Evolutionary conservation across 495 filamentous ascomycete genomes (phyloP).

Genomic region (Aspergillus diversus): DNA sequence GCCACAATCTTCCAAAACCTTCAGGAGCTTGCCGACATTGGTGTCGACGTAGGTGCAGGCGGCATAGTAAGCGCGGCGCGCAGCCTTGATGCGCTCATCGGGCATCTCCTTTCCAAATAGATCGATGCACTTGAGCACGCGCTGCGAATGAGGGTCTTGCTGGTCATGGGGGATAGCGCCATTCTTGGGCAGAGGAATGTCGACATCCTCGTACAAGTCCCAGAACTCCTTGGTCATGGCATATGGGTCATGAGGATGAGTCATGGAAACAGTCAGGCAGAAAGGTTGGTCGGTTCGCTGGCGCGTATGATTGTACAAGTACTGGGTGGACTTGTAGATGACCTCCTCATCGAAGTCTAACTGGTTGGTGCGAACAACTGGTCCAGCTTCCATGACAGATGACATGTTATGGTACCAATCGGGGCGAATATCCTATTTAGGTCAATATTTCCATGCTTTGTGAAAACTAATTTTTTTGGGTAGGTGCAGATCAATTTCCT

Average conservation of each 20-base stretch:
- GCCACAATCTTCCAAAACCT: slow-evolving; percentile 71
- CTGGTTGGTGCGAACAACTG: slow-evolving; percentile 84
- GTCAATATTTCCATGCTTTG: slow-evolving; percentile 21
- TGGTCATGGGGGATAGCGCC: slow-evolving; percentile 68
- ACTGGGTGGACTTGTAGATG: slow-evolving; percentile 81
- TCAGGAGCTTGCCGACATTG: slow-evolving; percentile 77
- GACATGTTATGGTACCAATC: slow-evolving; percentile 95
- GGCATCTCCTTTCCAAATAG: slow-evolving; percentile 75
- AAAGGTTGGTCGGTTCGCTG: slow-evolving; percentile 73
- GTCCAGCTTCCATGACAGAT: slow-evolving; percentile 82
- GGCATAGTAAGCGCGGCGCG: slow-evolving; percentile 83
- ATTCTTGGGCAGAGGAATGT: slow-evolving; percentile 78
- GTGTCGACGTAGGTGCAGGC: slow-evolving; percentile 89
- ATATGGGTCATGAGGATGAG: slow-evolving; percentile 90
- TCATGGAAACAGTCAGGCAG: slow-evolving; percentile 86
- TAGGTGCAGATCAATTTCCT: slow-evolving; percentile 19
- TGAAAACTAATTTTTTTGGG: slow-evolving; percentile 1
- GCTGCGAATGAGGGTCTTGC: slow-evolving; percentile 80
- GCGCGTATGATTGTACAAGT: slow-evolving; percentile 80
- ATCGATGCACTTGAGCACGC: slow-evolving; percentile 79
- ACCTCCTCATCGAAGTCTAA: slow-evolving; percentile 95
- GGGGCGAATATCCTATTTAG: slow-evolving; percentile 64
- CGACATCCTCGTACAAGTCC: slow-evolving; percentile 86
- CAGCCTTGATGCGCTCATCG: slow-evolving; percentile 77
- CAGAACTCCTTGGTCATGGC: slow-evolving; percentile 87